Percentiles rank a stretch among this genome's conserved stretches.
These are phyloP conservation scores for Phaeophleospora eucalypticola DNA, from an alignment of 2,329 filamentous ascomycete genomes.

Conservation along the genomic window DNA sequence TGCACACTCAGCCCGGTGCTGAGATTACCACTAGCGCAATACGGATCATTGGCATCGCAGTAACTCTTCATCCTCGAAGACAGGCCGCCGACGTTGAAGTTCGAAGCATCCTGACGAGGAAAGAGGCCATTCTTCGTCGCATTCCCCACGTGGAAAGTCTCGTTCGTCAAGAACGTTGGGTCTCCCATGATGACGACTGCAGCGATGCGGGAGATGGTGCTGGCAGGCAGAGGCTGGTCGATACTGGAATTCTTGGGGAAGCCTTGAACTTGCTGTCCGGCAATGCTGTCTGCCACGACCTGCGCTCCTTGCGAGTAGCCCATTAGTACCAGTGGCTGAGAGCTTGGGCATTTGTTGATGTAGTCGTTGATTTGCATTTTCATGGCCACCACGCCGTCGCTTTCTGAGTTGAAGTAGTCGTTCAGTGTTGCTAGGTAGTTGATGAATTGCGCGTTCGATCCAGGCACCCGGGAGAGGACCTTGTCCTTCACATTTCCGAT, in stretches of 20 bases:
- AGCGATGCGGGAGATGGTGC: constrained; percentile 9
- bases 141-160: constrained; percentile 19
- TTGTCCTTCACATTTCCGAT: constrained; percentile 17
- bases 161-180: constrained; percentile 11
- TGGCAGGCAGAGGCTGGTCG: constrained; percentile 9
- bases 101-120: constrained; percentile 8
- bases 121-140: constrained; percentile 19
- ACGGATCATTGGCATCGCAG: constrained; percentile 18
- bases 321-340: constrained; percentile 14
- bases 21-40: constrained; percentile 15
- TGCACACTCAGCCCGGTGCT: constrained; percentile 16
- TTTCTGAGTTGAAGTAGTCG: constrained; percentile 19
- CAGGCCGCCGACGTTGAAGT: constrained; percentile 9
- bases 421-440: constrained; percentile 19
- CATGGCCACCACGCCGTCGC: constrained; percentile 14
- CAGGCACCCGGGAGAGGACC: constrained; percentile 9
- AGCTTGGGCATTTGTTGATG: constrained; percentile 13
- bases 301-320: constrained; percentile 25
- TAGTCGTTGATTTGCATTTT: constrained; percentile 11
- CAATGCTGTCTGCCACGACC: constrained; percentile 16
- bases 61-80: constrained; percentile 12
- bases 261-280: constrained; percentile 11
- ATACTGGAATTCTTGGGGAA: constrained; percentile 15
- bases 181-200: constrained; percentile 19
- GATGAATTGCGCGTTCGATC: constrained; percentile 16